phyloP scores from a whole-genome alignment of 257 asterid species.

The Lycium barbarum region DNA sequence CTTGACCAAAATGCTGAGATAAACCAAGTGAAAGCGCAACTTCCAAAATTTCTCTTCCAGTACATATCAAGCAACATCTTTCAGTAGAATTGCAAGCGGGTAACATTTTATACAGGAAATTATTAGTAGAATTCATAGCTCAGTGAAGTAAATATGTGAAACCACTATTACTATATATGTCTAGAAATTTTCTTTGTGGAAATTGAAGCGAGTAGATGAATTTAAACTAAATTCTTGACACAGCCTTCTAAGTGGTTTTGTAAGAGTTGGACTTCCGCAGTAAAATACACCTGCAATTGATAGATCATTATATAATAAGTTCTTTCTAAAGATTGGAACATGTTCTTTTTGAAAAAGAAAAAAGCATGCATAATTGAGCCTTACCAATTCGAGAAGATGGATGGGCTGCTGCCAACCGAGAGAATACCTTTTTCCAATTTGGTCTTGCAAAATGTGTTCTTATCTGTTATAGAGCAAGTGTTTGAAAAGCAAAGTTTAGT shows the following conservation, averaged over 20 bases:
- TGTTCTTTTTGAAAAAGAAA: neutral
- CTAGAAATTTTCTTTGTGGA: constrained; percentile 97
- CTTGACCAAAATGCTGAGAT: neutral
- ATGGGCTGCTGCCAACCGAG: constrained; percentile 58
- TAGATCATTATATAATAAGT: neutral
- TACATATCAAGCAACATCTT: neutral
- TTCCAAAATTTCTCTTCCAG: neutral
- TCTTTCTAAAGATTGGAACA: neutral
- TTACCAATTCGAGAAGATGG: constrained; percentile 75
- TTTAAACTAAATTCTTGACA: constrained; percentile 79
- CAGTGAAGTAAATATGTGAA: neutral
- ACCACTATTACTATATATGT: constrained; percentile 31
- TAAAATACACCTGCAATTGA: constrained; percentile 78
- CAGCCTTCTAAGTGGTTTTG: constrained; percentile 56
- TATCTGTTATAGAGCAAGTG: constrained; percentile 49
- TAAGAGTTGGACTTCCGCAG: constrained; percentile 77
- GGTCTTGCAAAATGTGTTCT: constrained; percentile 95
- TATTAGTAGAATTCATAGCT: neutral
- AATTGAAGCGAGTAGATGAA: constrained; percentile 72
- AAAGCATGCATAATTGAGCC: neutral
- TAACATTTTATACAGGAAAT: neutral
- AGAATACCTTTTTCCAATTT: constrained; percentile 86
- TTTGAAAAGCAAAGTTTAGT: neutral
- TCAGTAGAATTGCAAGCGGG: constrained; percentile 5
- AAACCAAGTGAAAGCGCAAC: neutral